These are phyloP conservation scores for Tylopilus vinaceipallidus DNA, from an alignment of 768 basidiomycete species.

Conservation along the genomic window DNA sequence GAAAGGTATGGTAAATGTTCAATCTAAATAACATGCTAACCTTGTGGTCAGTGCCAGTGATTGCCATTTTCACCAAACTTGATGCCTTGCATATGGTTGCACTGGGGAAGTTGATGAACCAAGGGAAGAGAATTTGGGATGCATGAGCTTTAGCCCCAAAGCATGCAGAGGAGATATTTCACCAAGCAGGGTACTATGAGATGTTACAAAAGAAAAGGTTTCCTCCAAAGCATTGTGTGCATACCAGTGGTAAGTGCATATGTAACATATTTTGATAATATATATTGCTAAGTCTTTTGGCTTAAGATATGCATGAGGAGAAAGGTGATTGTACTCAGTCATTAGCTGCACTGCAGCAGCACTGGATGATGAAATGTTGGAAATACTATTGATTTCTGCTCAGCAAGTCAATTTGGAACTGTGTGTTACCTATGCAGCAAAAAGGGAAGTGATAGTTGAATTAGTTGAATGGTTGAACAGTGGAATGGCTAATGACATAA, in stretches of 20 bases:
- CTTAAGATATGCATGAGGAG: not conserved
- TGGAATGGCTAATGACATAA: not conserved
- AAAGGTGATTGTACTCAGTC: not conserved
- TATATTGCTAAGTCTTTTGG: not conserved
- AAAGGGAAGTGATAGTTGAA: not conserved
- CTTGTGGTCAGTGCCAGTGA: no score
- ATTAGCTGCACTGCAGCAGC: not conserved
- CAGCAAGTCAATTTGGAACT: not conserved
- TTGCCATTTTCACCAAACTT: no score
- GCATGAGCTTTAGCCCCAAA: no score
- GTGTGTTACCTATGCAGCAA: not conserved
- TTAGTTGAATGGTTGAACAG: no score
- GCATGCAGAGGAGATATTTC: no score
- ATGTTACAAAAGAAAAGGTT: not conserved
- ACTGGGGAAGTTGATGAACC: no score
- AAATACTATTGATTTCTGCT: not conserved
- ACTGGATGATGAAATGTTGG: constrained; percentile 1
- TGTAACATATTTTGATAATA: not conserved
- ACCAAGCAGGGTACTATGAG: no score
- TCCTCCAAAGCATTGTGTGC: not conserved
- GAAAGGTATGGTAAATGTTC: not conserved
- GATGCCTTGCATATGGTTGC: no score
- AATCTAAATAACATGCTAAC: no score
- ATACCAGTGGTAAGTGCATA: not conserved
- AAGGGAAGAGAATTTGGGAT: no score